Base-by-base conservation (phyloP, 306 rosid genomes). In the Acmispon strigosus region DNA sequence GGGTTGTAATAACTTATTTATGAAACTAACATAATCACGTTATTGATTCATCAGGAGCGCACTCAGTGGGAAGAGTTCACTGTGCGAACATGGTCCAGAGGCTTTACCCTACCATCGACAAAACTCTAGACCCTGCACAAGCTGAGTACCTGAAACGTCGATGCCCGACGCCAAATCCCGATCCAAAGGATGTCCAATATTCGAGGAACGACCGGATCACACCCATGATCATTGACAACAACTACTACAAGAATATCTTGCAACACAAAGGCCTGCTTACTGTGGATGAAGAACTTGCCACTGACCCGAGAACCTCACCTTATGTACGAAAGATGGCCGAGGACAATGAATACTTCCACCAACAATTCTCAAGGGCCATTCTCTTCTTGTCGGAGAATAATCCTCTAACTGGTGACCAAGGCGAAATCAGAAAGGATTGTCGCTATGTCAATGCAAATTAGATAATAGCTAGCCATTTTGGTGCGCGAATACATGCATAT, bases 1-100 rank as follows among this genome's bases (percentile, higher is more conserved):
- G n/a, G n/a, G n/a, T n/a, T n/a, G n/a, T n/a, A n/a, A n/a, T n/a
- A n/a, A n/a, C n/a, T n/a, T n/a, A n/a, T n/a, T n/a, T n/a, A n/a
- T n/a, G n/a, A n/a, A n/a, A n/a, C n/a, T n/a, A n/a, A n/a, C 24
- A 1, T 22, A 22, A 22, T 22, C 24, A 22, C 2, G 32, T 3
- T 27, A 27, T 27, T 27, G 32, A 32, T 32, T 32, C 8, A 32
- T 8, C 65, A 87, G 99, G 99, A 41, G 91, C 84, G 32, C 97
- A 91, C 67, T 95, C 99, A 0, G 96, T 89, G 2, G 97, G 99
- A 8, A 85, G 96, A 69, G 86, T 84, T 17, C 99, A 91, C 37
- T 95, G 96, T 56, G 53, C 36, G 42, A 89, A 89, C 36, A 22
- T 91, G 0, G 97, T 87, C 0, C 81, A 86, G 0, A 83, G 97